Base-by-base conservation (phyloP, 257 asterid genomes). In the Knoxia roxburghii region DNA sequence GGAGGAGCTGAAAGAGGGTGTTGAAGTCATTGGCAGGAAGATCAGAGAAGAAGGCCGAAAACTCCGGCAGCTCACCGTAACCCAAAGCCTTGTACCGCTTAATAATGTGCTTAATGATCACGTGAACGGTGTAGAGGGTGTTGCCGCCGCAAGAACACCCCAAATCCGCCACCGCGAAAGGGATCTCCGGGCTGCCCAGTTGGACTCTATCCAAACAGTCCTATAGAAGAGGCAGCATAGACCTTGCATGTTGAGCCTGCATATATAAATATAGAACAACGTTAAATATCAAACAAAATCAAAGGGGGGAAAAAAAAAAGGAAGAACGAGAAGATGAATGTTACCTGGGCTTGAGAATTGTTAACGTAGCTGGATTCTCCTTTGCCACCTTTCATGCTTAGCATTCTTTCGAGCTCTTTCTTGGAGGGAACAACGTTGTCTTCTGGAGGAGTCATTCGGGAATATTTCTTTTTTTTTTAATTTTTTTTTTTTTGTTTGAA, bases 341-440 rank as follows among this genome's bases (percentile, higher is more conserved):
- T n/a, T n/a, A n/a, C n/a, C n/a, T n/a, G n/a, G n/a, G n/a, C n/a
- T n/a, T n/a, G n/a, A n/a, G n/a, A n/a, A n/a, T n/a, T n/a, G n/a
- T n/a, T n/a, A n/a, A n/a, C n/a, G n/a, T n/a, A n/a, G n/a, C n/a
- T n/a, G n/a, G n/a, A n/a, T n/a, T n/a, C n/a, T n/a, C n/a, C n/a
- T n/a, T n/a, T n/a, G n/a, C n/a, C 99, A 18, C 99, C 99, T 73
- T 84, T 89, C 98, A 91, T 91, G 83, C 96, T 85, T 0, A 91
- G 85, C 83, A 86, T 56, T 27, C 64, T 85, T 65, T 93, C 99
- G 14, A 93, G 95, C 69, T 93, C 86, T 76, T 70, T 67, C 52
- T 83, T 85, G 7, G 94, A 69, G 67, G 87, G 85, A 6, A 84
- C 90, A 15, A 87, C 83, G 68, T 86, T 82, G 48, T 86, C 89